Evolutionary conservation across 306 rosid genomes (phyloP).

Genomic region (Ochetophila trinervis): DNA sequence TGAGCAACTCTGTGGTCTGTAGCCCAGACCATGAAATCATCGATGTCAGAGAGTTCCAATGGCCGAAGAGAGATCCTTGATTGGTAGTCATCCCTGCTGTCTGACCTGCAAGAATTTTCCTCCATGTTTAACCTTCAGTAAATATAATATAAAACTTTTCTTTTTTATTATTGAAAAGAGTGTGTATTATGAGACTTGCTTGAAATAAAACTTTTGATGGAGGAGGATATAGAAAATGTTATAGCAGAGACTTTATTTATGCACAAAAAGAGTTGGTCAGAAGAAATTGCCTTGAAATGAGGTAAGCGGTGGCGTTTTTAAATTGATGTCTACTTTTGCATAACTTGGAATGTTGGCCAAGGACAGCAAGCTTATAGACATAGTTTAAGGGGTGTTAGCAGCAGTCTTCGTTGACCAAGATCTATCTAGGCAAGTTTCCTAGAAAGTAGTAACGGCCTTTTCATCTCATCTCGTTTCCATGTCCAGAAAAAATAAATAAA

Average conservation of each 20-base stretch:
- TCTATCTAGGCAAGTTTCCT: too few species aligned
- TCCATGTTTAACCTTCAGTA: constrained; percentile 1
- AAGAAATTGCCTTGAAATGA: neutral
- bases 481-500: too few species aligned
- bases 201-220: neutral
- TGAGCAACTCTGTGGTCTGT: constrained; percentile 45
- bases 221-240: neutral
- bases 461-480: too few species aligned
- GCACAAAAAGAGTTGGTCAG: neutral
- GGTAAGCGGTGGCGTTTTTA: too few species aligned
- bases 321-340: too few species aligned
- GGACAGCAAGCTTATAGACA: too few species aligned
- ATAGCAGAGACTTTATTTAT: neutral
- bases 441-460: too few species aligned
- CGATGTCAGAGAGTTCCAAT: constrained; percentile 47
- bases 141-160: too few species aligned
- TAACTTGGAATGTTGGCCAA: constrained; percentile 27
- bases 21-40: constrained; percentile 63
- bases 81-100: neutral
- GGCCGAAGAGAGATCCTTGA: constrained; percentile 46
- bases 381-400: neutral
- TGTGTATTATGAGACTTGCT: neutral
- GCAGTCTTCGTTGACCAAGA: constrained; percentile 7
- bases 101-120: constrained; percentile 6
- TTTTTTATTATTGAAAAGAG: too few species aligned